Conservation (phyloP, 208 protist species). For the Herpetomonas samuelpessoai region DNA sequence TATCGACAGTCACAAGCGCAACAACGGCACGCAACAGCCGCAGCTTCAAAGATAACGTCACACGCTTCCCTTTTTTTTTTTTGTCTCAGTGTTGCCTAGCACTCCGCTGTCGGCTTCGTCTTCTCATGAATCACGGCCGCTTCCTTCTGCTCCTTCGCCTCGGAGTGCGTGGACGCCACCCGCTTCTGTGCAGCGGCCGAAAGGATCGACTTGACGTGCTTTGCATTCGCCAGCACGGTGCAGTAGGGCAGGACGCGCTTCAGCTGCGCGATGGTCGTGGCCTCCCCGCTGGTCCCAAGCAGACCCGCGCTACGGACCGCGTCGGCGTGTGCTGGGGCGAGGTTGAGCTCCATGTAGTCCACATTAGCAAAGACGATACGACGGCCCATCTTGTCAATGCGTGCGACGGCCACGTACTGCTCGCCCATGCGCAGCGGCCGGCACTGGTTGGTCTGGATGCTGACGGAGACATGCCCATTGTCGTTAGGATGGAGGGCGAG, state of each 20-base stretch:
- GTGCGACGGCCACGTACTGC: conserved; percentile 22
- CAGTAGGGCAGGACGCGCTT: conserved; percentile 15
- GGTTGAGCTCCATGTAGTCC: conserved; percentile 31
- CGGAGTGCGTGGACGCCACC: not conserved
- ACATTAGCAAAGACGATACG: conserved; percentile 44
- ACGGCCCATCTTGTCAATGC: conserved; percentile 47
- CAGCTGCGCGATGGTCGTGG: conserved; percentile 19
- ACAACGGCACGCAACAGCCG: too few relatives aligned
- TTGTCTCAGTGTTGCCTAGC: conserved; percentile 4
- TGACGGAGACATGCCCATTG: conserved; percentile 38
- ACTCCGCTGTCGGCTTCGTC: not conserved
- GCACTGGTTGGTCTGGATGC: conserved; percentile 38
- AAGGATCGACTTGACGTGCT: conserved; percentile 52
- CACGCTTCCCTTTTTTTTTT: conserved; percentile 1
- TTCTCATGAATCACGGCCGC: not conserved
- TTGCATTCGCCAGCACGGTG: conserved; percentile 33
- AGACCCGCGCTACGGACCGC: not conserved
- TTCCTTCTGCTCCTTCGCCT: not conserved
- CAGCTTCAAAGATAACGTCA: too few relatives aligned
- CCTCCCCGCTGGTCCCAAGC: conserved; percentile 1
- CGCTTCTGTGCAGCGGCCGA: conserved; percentile 2
- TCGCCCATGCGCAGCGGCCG: conserved; percentile 17
- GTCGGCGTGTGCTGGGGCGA: conserved; percentile 3
- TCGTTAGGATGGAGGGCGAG: conserved; percentile 20
- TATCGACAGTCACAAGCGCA: too few relatives aligned